Percentiles rank a stretch among this genome's conserved stretches.
These are phyloP conservation scores for Globisporangium perplexum DNA, from an alignment of 352 stramenopile species.

Conservation along the genomic window DNA sequence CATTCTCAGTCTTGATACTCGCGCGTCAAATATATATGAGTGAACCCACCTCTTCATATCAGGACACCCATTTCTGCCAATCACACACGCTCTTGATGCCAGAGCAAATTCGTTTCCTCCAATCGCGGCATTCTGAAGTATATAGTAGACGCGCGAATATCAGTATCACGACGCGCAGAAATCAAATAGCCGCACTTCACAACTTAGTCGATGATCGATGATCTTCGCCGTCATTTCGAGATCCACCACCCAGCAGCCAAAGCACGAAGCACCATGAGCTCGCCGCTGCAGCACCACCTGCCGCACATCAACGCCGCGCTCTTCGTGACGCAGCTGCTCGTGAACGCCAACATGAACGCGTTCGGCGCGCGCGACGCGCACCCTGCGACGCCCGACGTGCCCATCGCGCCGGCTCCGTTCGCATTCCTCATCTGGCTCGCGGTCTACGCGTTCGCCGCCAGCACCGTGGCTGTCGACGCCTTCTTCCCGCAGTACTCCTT, in stretches of 20 bases:
- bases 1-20: no score
- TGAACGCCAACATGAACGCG: conserved; percentile 14
- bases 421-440: conserved; percentile 48
- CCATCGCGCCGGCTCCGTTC: conserved; percentile 37
- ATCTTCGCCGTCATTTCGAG: no score
- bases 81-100: no score
- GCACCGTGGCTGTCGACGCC: conserved; percentile 41
- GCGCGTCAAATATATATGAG: no score
- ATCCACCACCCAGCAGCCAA: background rate
- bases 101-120: no score
- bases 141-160: no score
- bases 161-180: no score
- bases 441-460: conserved; percentile 40
- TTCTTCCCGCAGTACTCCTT: conserved; percentile 55
- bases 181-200: no score
- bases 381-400: conserved; percentile 16
- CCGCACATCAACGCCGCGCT: conserved; percentile 12
- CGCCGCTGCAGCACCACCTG: conserved; percentile 15
- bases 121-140: no score
- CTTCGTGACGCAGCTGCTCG: conserved; percentile 10
- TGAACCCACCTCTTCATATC: no score
- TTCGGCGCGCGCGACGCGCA: conserved; percentile 1
- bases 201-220: no score
- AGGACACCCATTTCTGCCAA: no score
- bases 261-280: conserved; percentile 4